phyloP scores from a whole-genome alignment of 169 alveolate genomes.

The Eimeria sp. region DNA sequence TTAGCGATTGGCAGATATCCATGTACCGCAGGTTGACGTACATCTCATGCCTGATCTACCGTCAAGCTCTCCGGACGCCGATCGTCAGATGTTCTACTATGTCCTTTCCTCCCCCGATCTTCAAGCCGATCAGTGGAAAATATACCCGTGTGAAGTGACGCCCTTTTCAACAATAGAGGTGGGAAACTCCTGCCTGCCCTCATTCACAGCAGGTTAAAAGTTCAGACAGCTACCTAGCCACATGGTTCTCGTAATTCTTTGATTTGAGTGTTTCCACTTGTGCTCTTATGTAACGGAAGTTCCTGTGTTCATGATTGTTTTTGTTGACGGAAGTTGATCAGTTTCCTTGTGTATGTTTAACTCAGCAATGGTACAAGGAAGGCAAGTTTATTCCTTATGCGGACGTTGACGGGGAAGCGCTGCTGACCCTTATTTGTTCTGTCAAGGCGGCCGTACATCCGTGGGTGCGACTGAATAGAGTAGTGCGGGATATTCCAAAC shows the following conservation, averaged over 20 bases:
- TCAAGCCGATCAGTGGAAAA: conserved; percentile 98
- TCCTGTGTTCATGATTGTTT: background rate
- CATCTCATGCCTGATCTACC: conserved; percentile 98
- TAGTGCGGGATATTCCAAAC: conserved; percentile 97
- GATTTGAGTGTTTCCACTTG: background rate
- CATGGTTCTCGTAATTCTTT: background rate
- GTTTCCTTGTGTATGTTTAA: background rate
- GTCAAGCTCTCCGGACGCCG: conserved; percentile 90
- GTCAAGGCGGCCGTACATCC: conserved; percentile 96
- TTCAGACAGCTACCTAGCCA: background rate
- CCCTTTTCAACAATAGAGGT: conserved; percentile 95
- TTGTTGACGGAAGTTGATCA: background rate
- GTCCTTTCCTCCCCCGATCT: conserved; percentile 91
- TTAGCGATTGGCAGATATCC: background rate
- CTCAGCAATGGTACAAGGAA: conserved; percentile 86
- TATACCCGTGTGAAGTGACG: conserved; percentile 97
- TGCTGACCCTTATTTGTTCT: conserved; percentile 82
- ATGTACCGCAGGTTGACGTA: conserved; percentile 91
- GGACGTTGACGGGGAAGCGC: conserved; percentile 87
- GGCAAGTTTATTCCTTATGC: conserved; percentile 94
- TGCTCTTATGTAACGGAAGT: background rate
- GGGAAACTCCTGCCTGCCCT: background rate
- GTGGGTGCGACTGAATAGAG: conserved; percentile 97
- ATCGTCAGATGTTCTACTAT: conserved; percentile 93
- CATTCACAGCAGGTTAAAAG: background rate